phyloP scores from a whole-genome alignment of 1,284 basidiomycete genomes.

The Kwoniella shivajii region DNA sequence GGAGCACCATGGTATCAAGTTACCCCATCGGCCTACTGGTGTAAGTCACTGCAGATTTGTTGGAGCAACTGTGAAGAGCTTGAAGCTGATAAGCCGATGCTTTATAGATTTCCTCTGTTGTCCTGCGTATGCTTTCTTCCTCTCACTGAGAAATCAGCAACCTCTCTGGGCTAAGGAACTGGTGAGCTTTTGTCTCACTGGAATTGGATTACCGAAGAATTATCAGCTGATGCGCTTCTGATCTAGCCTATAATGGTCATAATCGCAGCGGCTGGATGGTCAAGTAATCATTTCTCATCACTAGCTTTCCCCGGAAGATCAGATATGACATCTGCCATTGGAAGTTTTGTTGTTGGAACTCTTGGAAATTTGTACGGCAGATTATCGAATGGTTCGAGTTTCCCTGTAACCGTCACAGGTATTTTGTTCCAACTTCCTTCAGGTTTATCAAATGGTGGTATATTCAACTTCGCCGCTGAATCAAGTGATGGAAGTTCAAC shows the following conservation, averaged over 20 bases:
- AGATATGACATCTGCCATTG: constrained; percentile 73
- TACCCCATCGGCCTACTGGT: constrained; percentile 55
- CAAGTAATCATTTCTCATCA: constrained; percentile 71
- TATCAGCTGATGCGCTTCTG: neutral
- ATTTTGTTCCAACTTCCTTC: constrained; percentile 86
- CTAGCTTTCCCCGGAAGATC: constrained; percentile 68
- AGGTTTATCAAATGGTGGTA: constrained; percentile 78
- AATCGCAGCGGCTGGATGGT: constrained; percentile 75
- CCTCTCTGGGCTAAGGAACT: constrained; percentile 72
- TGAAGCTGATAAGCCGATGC: neutral
- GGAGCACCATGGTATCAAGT: constrained; percentile 56
- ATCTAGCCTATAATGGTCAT: constrained; percentile 61
- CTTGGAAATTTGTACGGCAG: constrained; percentile 81
- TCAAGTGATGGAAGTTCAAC: constrained; percentile 14
- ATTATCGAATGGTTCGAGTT: constrained; percentile 62
- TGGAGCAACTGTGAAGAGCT: neutral
- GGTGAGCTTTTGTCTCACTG: constrained; percentile 57
- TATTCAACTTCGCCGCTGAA: constrained; percentile 61
- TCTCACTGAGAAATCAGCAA: constrained; percentile 77
- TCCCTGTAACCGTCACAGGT: constrained; percentile 61
- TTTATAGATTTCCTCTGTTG: constrained; percentile 72
- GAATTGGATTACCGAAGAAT: too few relatives aligned
- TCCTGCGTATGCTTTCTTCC: constrained; percentile 71
- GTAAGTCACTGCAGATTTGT: constrained; percentile 43
- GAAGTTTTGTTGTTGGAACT: constrained; percentile 79